Base-by-base conservation (phyloP, 1,284 basidiomycete genomes). In the Taiwanofungus camphoratus region DNA sequence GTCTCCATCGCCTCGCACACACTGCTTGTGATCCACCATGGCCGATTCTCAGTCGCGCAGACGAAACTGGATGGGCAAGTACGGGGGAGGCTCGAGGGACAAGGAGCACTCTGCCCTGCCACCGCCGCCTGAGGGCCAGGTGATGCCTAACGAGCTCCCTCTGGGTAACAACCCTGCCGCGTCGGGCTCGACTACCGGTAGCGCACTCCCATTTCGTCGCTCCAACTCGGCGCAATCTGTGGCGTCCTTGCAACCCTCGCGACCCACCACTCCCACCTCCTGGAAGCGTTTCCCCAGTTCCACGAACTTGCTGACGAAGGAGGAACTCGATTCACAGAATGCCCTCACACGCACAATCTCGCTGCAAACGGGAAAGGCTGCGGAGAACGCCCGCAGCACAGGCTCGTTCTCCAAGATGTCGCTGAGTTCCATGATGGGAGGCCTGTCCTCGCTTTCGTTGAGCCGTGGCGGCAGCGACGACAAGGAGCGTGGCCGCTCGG, bases 381-480 rank as follows among this genome's bases (percentile, higher is more conserved):
- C 48, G 48, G 64, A 33, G 34, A 50, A 53, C 20, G 36, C 65
- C 21, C 65, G 66, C 32, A 46, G 49, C 20, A 53, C 65, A 2
- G 73, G 71, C 41, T 76, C 78, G 0, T 82, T 82, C 54, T 67
- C 73, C 30, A 79, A 76, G 54, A 76, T 74, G 64, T 74, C 82
- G 0, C 67, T 87, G 42, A 77, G 73, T 49, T 82, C 80, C 22
- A 78, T 86, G 79, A 80, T 86, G 64, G 76, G 76, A 19, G 77
- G 77, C 1, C 67, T 85, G 20, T 77, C 79, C 20, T 69, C 73
- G 2, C 69, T 84, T 2, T 73, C 79, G 1, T 69, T 86, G 42
- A 67, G 80, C 35, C 71, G 72, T 5, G 71, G 52, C 52, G 70
- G 71, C 16, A 55, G 59, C 24, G 60, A 73, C 21, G 70, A 71